Evolutionary conservation across 345 rosid genomes (phyloP).

Genomic region (Eucalyptus melliodora): DNA sequence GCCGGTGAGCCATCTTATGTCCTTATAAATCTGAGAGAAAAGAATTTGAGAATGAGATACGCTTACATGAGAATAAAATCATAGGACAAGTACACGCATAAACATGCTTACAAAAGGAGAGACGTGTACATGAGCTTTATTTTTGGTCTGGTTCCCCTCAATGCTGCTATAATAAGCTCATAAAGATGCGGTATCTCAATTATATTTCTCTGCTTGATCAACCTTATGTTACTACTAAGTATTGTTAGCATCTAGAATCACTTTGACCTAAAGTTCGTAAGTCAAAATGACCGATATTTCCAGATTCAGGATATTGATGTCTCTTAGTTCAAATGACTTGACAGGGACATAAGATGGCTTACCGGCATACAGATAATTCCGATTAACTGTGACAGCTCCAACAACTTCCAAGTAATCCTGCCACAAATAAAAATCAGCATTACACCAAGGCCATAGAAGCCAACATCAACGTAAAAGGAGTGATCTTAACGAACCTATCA

Average conservation of each 20-base stretch:
- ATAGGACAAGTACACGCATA: slow-evolving; percentile 47
- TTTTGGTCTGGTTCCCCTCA: background rate
- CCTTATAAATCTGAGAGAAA: background rate
- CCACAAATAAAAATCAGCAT: slow-evolving; percentile 41
- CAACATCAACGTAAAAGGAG: background rate
- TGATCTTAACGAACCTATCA: slow-evolving; percentile 69
- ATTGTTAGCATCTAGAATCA: background rate
- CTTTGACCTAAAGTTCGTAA: background rate
- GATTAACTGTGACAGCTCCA: slow-evolving; percentile 49
- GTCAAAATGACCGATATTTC: background rate
- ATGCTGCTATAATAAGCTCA: background rate
- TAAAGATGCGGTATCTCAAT: background rate
- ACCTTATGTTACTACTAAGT: background rate
- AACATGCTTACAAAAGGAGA: background rate
- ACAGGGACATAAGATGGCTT: slow-evolving; percentile 75
- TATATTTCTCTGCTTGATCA: background rate
- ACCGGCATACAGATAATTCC: slow-evolving; percentile 58
- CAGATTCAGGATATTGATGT: background rate
- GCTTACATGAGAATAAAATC: background rate
- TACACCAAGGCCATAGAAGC: slow-evolving; percentile 26
- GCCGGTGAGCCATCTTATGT: background rate
- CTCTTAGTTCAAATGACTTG: background rate
- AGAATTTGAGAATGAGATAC: background rate
- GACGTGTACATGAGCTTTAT: background rate
- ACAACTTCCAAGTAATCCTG: slow-evolving; percentile 39